A percentile compares a stretch with the other conserved stretches of the same genome.
Conservation (phyloP, 192 early-diverging fungal species). For the Mortierella antarctica region DNA sequence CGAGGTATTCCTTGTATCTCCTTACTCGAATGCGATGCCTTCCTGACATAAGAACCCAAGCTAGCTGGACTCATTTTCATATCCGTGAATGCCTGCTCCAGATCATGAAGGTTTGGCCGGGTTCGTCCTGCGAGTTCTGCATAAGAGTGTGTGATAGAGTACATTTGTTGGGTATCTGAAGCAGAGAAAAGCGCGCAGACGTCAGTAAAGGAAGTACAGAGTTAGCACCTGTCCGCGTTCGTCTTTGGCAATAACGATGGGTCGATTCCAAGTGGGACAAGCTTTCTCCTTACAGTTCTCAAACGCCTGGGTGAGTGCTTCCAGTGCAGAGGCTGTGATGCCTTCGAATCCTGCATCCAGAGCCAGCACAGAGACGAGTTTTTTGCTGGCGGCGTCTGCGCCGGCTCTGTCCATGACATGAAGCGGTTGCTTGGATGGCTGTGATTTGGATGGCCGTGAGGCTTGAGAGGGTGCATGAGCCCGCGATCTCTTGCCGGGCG, state of each 20-base stretch:
- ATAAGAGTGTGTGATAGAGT: conserved; percentile 57
- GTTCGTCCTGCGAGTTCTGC: conserved; percentile 64
- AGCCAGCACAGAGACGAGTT: conserved; percentile 54
- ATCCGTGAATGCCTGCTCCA: conserved; percentile 57
- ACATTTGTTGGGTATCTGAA: conserved; percentile 61
- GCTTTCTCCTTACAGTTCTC: conserved; percentile 51
- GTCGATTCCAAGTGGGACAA: background rate
- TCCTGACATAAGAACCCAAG: conserved; percentile 51
- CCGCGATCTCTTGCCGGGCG: background rate
- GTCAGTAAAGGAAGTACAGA: too few relatives aligned
- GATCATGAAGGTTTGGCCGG: conserved; percentile 61
- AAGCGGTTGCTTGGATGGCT: conserved; percentile 2
- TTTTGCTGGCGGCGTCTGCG: conserved; percentile 42
- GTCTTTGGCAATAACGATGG: background rate
- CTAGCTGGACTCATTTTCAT: conserved; percentile 45
- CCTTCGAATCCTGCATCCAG: conserved; percentile 58
- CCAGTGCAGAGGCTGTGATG: conserved; percentile 50
- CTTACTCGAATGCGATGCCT: conserved; percentile 48
- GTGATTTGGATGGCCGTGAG: background rate
- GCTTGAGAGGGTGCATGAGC: background rate
- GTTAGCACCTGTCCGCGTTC: conserved; percentile 1
- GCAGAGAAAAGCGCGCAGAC: background rate
- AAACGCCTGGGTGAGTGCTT: conserved; percentile 47
- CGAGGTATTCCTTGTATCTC: background rate
- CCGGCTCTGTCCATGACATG: conserved; percentile 29